Base-by-base conservation (phyloP, 768 basidiomycete species). In the Mycena pura region DNA sequence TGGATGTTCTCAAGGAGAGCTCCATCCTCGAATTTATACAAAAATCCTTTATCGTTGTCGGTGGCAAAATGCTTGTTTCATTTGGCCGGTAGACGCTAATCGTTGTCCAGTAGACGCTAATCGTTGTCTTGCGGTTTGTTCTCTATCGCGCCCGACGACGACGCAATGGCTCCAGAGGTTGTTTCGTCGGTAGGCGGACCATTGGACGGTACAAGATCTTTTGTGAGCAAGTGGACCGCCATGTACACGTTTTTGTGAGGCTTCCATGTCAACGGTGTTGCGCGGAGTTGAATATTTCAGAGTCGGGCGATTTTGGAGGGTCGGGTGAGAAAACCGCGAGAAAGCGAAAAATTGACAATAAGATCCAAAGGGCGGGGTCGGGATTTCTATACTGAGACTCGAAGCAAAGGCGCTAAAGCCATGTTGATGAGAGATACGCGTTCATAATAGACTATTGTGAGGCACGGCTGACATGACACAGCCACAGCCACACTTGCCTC, bases 261-360 rank as follows among this genome's bases (percentile, higher is more conserved):
- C 78, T 82, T 80, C 74, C 83, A 85, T 84, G 84, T 84, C 84
- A 84, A 85, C 84, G 74, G 66, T 68, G 69, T 78, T 78, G 70
- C 72, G 72, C 73, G 76, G 76, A 68, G 68, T 72, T 68, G 54
- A 67, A 72, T 72, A 45, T 51, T 60, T 69, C 74, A 77, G 75
- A 65, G 77, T 78, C 68, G 70, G 71, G 36, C 54, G 60, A 61
- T 74, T 73, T 74, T 70, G 72, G 68, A 66, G 69, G 64, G 70
- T 73, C 71, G 69, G 63, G 68, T 70, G 73, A 62, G 70, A 71
- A 68, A 74, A 73, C 70, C 69, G 72, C 62, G 57, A 68, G 71
- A 62, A 71, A 72, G 71, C 71, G 70, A 69, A 70, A 73, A 73
- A 69, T 68, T 69, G 75, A 85, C 83, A 85, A 85, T 84, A 84